Conservation (phyloP, 2,329 filamentous ascomycete species). For the Macroventuria anomochaeta region DNA sequence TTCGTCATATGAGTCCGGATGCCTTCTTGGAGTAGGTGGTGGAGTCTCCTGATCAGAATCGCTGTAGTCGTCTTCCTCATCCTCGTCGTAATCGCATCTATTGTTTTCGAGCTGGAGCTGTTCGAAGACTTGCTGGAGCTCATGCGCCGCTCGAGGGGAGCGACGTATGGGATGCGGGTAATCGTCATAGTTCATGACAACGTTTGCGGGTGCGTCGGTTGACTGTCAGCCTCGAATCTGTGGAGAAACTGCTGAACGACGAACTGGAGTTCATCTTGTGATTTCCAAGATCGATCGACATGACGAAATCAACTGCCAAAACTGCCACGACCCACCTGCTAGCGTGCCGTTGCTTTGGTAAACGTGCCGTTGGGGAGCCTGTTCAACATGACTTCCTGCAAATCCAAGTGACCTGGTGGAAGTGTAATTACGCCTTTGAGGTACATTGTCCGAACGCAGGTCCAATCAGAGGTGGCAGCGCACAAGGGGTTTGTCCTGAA, state of each 20-base stretch:
- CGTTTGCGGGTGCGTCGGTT: constrained; percentile 6
- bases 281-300: constrained; percentile 10
- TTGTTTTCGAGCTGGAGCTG: constrained; percentile 17
- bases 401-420: background rate
- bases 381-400: background rate
- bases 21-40: constrained; percentile 27
- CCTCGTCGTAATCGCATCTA: background rate
- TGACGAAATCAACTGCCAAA: constrained; percentile 23
- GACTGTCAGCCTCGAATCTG: constrained; percentile 3
- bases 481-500: background rate
- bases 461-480: constrained; percentile 6
- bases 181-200: constrained; percentile 27
- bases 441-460: background rate
- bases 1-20: constrained; percentile 5
- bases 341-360: constrained; percentile 13
- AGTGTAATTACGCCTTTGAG: background rate
- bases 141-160: constrained; percentile 27
- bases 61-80: constrained; percentile 6
- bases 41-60: constrained; percentile 22
- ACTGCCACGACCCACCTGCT: constrained; percentile 19
- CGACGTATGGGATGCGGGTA: constrained; percentile 28
- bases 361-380: constrained; percentile 8
- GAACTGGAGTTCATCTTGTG: constrained; percentile 4
- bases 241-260: constrained; percentile 8
- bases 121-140: constrained; percentile 22